Evolutionary conservation across 331 rosid species (phyloP).

Genomic region (Erythrophleum ivorense): DNA sequence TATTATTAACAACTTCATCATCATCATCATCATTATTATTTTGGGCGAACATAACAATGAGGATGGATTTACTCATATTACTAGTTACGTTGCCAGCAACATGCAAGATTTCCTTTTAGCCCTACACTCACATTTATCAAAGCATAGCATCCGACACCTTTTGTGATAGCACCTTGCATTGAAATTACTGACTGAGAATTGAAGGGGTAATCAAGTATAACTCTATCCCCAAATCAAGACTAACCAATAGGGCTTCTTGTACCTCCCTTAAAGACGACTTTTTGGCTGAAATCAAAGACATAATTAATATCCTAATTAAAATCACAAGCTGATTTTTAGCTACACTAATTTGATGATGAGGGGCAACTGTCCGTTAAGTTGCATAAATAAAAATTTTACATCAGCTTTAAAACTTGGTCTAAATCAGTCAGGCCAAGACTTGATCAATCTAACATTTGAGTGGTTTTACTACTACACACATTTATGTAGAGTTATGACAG

Average conservation of each 20-base stretch:
- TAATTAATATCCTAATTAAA: not conserved
- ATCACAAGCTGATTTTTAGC: not conserved
- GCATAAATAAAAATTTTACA: conserved; percentile 13
- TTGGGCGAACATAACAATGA: not conserved
- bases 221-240: not conserved
- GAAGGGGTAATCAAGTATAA: not conserved
- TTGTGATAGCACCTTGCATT: not conserved
- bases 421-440: conserved; percentile 11
- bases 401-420: not conserved
- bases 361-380: not conserved
- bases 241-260: not conserved
- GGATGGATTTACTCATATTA: not conserved
- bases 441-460: not conserved
- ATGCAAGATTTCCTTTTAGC: not conserved
- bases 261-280: not conserved
- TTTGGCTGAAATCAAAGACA: not conserved
- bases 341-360: not conserved
- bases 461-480: not conserved
- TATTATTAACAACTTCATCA: no score
- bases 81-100: not conserved
- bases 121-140: not conserved
- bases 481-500: not conserved
- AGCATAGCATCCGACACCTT: not conserved
- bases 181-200: not conserved
- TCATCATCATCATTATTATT: not conserved